A percentile compares a stretch with the other conserved stretches of the same genome.
These are phyloP conservation scores for Cyberlindnera suaveolens DNA, from an alignment of 805 yeast genomes.

Conservation along the genomic window DNA sequence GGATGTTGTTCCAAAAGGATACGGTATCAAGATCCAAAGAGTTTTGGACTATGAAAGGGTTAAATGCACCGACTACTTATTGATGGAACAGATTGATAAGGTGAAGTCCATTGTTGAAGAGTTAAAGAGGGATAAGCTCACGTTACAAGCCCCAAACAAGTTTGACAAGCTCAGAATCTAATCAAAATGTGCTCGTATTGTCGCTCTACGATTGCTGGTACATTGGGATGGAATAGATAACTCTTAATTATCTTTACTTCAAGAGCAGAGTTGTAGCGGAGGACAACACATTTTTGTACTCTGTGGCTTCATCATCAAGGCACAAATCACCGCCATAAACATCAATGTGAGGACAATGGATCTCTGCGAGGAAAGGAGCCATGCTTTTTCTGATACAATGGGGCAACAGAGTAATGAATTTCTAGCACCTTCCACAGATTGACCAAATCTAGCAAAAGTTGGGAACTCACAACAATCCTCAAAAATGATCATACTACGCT, in stretches of 20 bases:
- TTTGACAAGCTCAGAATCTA: not conserved
- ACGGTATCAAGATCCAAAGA: slow-evolving; percentile 36
- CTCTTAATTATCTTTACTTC: not conserved
- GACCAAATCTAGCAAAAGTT: slow-evolving; percentile 12
- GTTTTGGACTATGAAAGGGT: slow-evolving; percentile 38
- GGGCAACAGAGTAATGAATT: slow-evolving; percentile 21
- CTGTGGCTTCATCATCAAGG: slow-evolving; percentile 13
- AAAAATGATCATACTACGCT: slow-evolving; percentile 12
- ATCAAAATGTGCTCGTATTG: too few species aligned
- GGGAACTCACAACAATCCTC: slow-evolving; percentile 12
- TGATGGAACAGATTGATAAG: slow-evolving; percentile 49
- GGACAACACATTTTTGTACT: slow-evolving; percentile 4
- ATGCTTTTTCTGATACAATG: slow-evolving; percentile 21
- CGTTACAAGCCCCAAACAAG: slow-evolving; percentile 2
- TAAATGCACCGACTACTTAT: slow-evolving; percentile 51
- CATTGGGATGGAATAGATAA: slow-evolving; percentile 1
- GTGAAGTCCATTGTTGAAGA: slow-evolving; percentile 27
- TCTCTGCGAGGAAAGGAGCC: slow-evolving; percentile 16
- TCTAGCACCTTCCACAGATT: slow-evolving; percentile 22
- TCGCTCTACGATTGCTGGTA: not conserved
- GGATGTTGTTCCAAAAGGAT: slow-evolving; percentile 42
- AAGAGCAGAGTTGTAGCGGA: slow-evolving; percentile 1
- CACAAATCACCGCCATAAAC: slow-evolving; percentile 24
- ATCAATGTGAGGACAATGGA: slow-evolving; percentile 23
- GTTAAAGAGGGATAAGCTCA: slow-evolving; percentile 11